phyloP scores from a whole-genome alignment of 2,329 filamentous ascomycete genomes.

The Uncinocarpus reesii region DNA sequence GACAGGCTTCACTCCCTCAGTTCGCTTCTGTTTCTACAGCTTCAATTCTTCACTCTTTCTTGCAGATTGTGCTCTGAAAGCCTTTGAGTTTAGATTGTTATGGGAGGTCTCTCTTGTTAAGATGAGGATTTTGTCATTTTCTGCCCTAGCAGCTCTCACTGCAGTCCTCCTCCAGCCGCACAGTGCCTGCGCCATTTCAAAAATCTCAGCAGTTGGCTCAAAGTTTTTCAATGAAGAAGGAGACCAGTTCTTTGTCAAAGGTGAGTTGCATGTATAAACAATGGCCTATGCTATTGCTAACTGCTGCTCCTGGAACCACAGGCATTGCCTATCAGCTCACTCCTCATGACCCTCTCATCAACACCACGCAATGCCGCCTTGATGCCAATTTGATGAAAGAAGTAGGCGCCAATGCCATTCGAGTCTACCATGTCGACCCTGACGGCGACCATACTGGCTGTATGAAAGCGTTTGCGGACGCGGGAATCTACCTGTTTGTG shows the following conservation, averaged over 20 bases:
- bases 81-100: neutral
- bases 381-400: constrained; percentile 70
- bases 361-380: constrained; percentile 63
- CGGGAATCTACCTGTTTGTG: constrained; percentile 72
- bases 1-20: neutral
- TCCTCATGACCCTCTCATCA: constrained; percentile 63
- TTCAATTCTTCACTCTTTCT: neutral
- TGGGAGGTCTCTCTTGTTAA: neutral
- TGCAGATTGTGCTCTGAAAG: neutral
- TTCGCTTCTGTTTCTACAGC: neutral
- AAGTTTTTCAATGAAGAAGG: constrained; percentile 80
- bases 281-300: neutral
- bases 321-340: constrained; percentile 62
- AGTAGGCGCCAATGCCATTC: constrained; percentile 71
- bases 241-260: constrained; percentile 75
- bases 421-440: constrained; percentile 78
- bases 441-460: constrained; percentile 61
- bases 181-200: constrained; percentile 39
- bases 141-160: constrained; percentile 12
- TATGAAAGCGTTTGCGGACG: constrained; percentile 69
- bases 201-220: constrained; percentile 55
- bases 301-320: constrained; percentile 26
- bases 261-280: constrained; percentile 33
- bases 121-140: constrained; percentile 2
- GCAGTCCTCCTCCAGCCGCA: constrained; percentile 23